These are phyloP conservation scores for Fusarium multiceps DNA, from an alignment of 2,329 filamentous ascomycete genomes.

Conservation along the genomic window DNA sequence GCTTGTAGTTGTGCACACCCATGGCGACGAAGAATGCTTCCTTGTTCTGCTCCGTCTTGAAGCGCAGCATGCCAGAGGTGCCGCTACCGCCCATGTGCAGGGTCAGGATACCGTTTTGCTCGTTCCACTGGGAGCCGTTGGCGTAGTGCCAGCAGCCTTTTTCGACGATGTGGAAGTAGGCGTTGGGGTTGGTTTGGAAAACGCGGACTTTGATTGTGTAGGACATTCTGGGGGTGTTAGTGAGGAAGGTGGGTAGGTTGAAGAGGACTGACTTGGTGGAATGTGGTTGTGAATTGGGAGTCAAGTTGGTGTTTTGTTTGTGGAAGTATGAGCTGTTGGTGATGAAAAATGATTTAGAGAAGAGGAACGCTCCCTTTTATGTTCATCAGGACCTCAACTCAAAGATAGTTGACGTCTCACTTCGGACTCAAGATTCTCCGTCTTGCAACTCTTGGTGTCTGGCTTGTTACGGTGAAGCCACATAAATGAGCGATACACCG, in stretches of 20 bases:
- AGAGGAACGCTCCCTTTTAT: not conserved
- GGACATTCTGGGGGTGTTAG: slow-evolving; percentile 26
- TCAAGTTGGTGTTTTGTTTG: not conserved
- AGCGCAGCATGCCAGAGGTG: slow-evolving; percentile 35
- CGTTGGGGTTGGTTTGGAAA: slow-evolving; percentile 37
- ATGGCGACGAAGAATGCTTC: slow-evolving; percentile 37
- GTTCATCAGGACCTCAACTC: accelerated
- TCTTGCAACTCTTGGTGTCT: too few species aligned
- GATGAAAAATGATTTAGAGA: accelerated
- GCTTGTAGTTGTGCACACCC: slow-evolving; percentile 39
- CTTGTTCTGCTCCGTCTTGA: slow-evolving; percentile 37
- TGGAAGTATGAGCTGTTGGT: not conserved
- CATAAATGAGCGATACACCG: too few species aligned
- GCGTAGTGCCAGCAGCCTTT: slow-evolving; percentile 38
- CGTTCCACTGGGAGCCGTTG: slow-evolving; percentile 29
- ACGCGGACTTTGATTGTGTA: slow-evolving; percentile 40
- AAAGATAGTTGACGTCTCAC: too few species aligned
- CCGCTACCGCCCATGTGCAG: slow-evolving; percentile 37
- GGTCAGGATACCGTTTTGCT: slow-evolving; percentile 14
- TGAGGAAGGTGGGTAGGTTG: too few species aligned
- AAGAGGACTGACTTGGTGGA: not conserved
- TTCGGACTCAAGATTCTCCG: too few species aligned
- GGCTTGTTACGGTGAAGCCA: not conserved
- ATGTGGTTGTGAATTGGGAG: not conserved
- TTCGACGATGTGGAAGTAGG: slow-evolving; percentile 36